These are phyloP conservation scores for Hypomontagnella monticulosa DNA, from an alignment of 495 filamentous ascomycete species.

Conservation along the genomic window DNA sequence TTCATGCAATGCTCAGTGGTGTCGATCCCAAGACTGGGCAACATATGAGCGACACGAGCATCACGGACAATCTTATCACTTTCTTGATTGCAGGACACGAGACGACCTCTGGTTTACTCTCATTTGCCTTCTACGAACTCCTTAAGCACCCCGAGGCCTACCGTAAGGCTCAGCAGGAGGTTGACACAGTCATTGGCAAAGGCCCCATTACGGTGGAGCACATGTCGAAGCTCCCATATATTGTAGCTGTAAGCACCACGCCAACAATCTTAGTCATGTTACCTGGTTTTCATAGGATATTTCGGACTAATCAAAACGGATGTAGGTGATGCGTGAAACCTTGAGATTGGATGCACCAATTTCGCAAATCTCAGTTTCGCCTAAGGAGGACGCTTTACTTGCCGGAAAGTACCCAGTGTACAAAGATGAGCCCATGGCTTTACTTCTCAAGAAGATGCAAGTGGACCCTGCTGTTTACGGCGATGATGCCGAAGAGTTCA, in stretches of 20 bases:
- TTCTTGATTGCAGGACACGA: conserved; percentile 80
- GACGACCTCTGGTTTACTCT: conserved; percentile 69
- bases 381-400: conserved; percentile 59
- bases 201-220: conserved; percentile 72
- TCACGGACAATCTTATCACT: conserved; percentile 77
- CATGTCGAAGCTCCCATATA: conserved; percentile 70
- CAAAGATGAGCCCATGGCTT: conserved; percentile 60
- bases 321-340: conserved; percentile 73
- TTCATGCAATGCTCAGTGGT: conserved; percentile 75
- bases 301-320: conserved; percentile 42
- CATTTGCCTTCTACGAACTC: conserved; percentile 68
- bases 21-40: conserved; percentile 73
- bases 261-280: too few species aligned
- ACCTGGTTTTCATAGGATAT: too few species aligned
- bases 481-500: conserved; percentile 63
- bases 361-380: conserved; percentile 58
- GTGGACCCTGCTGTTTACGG: conserved; percentile 62
- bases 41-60: conserved; percentile 66
- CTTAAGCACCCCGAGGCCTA: conserved; percentile 62
- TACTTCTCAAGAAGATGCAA: conserved; percentile 66
- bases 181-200: conserved; percentile 70
- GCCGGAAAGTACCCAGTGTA: conserved; percentile 74
- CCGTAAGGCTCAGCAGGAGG: conserved; percentile 64
- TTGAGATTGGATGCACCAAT: conserved; percentile 73
- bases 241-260: conserved; percentile 53